These are phyloP conservation scores for Allium fistulosum DNA, from an alignment of 106 monocot genomes.

Conservation along the genomic window DNA sequence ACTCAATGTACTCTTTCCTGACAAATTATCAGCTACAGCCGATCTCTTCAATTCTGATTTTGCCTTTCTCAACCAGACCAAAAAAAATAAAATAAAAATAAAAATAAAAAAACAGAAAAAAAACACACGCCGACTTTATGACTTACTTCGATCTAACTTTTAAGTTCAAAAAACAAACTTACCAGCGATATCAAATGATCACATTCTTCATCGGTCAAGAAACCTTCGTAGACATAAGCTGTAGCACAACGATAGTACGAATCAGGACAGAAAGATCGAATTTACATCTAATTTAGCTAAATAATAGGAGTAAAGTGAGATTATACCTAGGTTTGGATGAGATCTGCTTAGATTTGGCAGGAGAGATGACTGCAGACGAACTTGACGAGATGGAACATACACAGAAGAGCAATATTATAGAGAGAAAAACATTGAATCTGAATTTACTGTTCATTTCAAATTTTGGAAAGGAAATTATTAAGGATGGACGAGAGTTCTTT, in stretches of 20 bases:
- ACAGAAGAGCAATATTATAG: conserved; percentile 6
- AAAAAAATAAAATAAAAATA: neutral
- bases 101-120: no score
- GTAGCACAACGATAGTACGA: conserved; percentile 15
- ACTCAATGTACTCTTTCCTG: conserved; percentile 68
- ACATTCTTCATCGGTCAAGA: conserved; percentile 83
- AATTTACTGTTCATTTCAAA: neutral
- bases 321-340: conserved; percentile 75
- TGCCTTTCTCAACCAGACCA: conserved; percentile 32
- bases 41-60: conserved; percentile 83
- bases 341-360: conserved; percentile 60
- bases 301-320: neutral
- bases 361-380: conserved; percentile 20
- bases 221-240: conserved; percentile 83
- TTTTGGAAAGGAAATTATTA: no score
- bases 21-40: conserved; percentile 75
- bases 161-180: conserved; percentile 4
- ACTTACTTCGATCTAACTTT: no score
- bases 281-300: no score
- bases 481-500: no score
- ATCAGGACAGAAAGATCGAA: neutral
- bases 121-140: no score
- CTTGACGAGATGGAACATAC: conserved; percentile 8
- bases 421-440: conserved; percentile 19
- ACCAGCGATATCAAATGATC: conserved; percentile 83